These are phyloP conservation scores for Candida lessepsii DNA, from an alignment of 805 yeast genomes.

Conservation along the genomic window DNA sequence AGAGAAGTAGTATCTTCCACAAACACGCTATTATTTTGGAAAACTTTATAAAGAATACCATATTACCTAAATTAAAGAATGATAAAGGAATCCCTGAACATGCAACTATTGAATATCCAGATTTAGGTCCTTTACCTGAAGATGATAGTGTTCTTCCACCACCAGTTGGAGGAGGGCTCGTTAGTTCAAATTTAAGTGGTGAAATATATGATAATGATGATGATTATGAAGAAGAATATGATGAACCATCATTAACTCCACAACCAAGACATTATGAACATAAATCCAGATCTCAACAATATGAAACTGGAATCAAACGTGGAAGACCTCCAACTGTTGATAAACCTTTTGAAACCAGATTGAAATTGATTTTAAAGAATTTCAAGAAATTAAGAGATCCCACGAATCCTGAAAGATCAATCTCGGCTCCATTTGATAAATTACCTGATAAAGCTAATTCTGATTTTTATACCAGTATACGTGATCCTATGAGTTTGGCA, in stretches of 20 bases:
- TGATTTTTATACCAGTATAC: constrained; percentile 52
- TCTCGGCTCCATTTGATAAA: constrained; percentile 72
- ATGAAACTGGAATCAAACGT: constrained; percentile 59
- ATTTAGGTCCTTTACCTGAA: constrained; percentile 67
- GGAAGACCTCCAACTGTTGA: constrained; percentile 92
- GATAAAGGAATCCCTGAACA: constrained; percentile 38
- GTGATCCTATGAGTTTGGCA: constrained; percentile 64
- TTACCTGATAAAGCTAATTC: constrained; percentile 69
- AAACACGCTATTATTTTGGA: constrained; percentile 65
- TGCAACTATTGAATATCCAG: constrained; percentile 50
- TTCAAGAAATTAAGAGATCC: constrained; percentile 69
- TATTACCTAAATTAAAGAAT: constrained; percentile 48
- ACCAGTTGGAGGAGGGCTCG: constrained; percentile 4
- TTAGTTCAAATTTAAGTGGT: not conserved
- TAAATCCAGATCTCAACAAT: constrained; percentile 1
- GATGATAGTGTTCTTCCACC: constrained; percentile 23
- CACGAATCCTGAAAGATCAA: constrained; percentile 43
- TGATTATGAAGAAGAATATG: constrained; percentile 14
- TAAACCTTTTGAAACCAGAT: constrained; percentile 87
- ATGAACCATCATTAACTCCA: constrained; percentile 10
- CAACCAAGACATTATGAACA: constrained; percentile 10
- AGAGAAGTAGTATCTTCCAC: constrained; percentile 64
- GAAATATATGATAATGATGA: constrained; percentile 20
- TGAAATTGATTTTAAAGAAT: constrained; percentile 79
- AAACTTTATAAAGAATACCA: constrained; percentile 43